These are phyloP conservation scores for Aspergillus tamarii DNA, from an alignment of 2,329 filamentous ascomycete genomes.

Conservation along the genomic window DNA sequence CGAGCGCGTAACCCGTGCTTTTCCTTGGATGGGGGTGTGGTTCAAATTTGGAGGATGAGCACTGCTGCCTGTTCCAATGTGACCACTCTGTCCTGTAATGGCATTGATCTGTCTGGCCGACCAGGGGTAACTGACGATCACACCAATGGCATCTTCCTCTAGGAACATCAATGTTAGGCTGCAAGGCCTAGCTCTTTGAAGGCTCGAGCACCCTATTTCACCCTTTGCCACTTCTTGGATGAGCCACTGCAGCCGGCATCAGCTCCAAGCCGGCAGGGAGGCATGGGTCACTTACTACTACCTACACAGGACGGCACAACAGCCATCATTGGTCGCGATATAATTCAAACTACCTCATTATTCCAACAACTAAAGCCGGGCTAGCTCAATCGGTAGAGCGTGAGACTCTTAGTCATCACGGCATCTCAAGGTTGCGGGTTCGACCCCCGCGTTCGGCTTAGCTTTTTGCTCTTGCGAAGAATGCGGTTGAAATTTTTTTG, in stretches of 20 bases:
- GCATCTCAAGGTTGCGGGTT: slow-evolving; percentile 45
- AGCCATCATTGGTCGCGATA: neutral
- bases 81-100: neutral
- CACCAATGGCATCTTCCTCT: neutral
- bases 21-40: neutral
- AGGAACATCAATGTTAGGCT: neutral
- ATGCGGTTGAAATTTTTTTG: slow-evolving; percentile 1
- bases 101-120: neutral
- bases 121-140: neutral
- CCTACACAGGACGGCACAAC: neutral
- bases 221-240: neutral
- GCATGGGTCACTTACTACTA: neutral
- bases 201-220: neutral
- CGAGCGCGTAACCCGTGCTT: neutral
- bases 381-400: slow-evolving; percentile 55
- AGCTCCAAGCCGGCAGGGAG: neutral
- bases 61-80: neutral
- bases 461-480: slow-evolving; percentile 16
- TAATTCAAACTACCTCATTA: neutral
- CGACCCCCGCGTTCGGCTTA: slow-evolving; percentile 47
- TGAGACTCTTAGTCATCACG: slow-evolving; percentile 47
- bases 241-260: neutral
- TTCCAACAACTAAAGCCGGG: slow-evolving; percentile 35
- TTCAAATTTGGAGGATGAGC: neutral
- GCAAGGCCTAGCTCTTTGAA: neutral